phyloP scores from a whole-genome alignment of 2,329 filamentous ascomycete genomes.

The Chrysosporium keratinophilum region DNA sequence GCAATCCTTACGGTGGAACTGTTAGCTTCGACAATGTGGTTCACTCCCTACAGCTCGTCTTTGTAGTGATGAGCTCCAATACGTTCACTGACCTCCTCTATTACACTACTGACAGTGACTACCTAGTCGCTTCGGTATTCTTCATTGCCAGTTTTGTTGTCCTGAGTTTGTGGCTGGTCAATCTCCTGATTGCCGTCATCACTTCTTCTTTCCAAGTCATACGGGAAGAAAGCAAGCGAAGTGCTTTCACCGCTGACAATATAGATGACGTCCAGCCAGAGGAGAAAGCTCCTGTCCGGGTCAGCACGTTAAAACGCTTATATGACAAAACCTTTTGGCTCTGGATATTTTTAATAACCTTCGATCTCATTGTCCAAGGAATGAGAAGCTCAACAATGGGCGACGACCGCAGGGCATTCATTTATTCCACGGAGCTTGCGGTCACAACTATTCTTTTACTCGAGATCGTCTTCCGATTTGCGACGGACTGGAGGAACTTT shows the following conservation, averaged over 20 bases:
- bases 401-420: constrained; percentile 48
- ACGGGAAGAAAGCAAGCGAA: constrained; percentile 85
- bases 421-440: constrained; percentile 60
- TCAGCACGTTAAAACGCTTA: constrained; percentile 51
- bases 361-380: constrained; percentile 68
- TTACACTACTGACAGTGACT: constrained; percentile 83
- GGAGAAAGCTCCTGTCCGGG: constrained; percentile 23
- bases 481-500: constrained; percentile 70
- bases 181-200: constrained; percentile 89
- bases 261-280: constrained; percentile 41
- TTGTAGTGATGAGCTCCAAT: constrained; percentile 97
- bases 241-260: constrained; percentile 76
- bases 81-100: constrained; percentile 95
- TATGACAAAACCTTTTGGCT: constrained; percentile 65
- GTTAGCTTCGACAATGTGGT: constrained; percentile 92
- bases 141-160: constrained; percentile 67
- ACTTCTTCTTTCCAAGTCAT: constrained; percentile 98
- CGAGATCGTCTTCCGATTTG: constrained; percentile 73
- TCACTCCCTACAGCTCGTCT: constrained; percentile 85
- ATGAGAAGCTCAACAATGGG: constrained; percentile 69
- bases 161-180: constrained; percentile 92
- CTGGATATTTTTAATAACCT: constrained; percentile 72
- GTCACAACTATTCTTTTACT: constrained; percentile 68
- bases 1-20: constrained; percentile 72
- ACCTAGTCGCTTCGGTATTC: constrained; percentile 71